Evolutionary conservation across 306 rosid genomes (phyloP), one percentile per base, ranked within the genome.

Genomic region (Dalbergia cochinchinensis): DNA sequence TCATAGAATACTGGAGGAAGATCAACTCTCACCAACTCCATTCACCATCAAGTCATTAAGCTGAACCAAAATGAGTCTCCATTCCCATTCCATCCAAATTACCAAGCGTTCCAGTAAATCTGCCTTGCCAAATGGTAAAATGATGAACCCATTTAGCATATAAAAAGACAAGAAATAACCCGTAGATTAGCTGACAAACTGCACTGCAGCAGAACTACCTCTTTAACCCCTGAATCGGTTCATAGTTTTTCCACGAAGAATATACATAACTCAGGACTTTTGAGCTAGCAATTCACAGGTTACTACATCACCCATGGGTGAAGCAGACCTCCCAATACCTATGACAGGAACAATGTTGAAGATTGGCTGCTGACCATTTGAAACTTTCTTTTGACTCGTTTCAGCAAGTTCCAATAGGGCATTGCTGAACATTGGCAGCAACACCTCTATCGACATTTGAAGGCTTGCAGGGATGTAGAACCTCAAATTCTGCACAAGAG

Each of bases 261-360:
- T 70, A 42, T 66, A 73, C 31, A 26, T 54, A 15, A 42, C 51
- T 91, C 86, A 88, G 69, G 74, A 82, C 85, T 88, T 92, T 57
- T 47, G 85, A 61, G 96, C 94, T 79, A 95, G 81, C 51, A 95
- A 81, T 82, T 95, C 99, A 22, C 98, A 92, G 19, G 99, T 90
- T 76, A 91, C 70, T 18, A 90, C 51, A 83, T 92, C 85, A 57
- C 89, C 85, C 90, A 92, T 82, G 73, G 89, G 85, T 69, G 90
- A 81, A 47, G 94, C 88, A 83, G 86, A 82, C 47, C 80, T 73
- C 71, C 99, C 98, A 50, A 88, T 88, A 70, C 98, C 91, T 15
- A 91, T 18, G 47, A 95, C 98, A 34, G 98, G 98, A 86, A 92
- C 88, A 76, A 92, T 86, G 92, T 90, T 95, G 89, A 95, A 90